phyloP scores from a whole-genome alignment of 805 yeast genomes.

The Metschnikowia cubensis region DNA sequence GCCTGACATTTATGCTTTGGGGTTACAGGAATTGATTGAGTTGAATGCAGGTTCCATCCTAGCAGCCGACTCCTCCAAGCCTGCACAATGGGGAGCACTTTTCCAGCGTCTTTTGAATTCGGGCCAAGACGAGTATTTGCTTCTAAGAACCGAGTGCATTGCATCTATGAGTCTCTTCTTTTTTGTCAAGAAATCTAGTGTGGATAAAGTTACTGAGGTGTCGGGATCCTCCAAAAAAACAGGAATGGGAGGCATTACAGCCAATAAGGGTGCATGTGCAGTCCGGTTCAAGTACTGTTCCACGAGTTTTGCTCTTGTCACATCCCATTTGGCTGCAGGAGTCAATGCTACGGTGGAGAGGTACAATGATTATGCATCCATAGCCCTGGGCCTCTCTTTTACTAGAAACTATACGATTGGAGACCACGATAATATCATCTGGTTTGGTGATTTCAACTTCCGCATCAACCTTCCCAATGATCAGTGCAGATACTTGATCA shows the following conservation, averaged over 20 bases:
- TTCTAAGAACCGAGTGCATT: conserved; percentile 72
- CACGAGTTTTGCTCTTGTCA: conserved; percentile 73
- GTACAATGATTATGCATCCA: conserved; percentile 74
- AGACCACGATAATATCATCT: conserved; percentile 82
- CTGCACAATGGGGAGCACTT: conserved; percentile 72
- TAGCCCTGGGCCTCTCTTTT: conserved; percentile 72
- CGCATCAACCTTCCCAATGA: conserved; percentile 71
- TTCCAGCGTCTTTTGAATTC: conserved; percentile 61
- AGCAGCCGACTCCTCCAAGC: conserved; percentile 76
- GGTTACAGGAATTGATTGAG: conserved; percentile 93
- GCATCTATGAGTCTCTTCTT: conserved; percentile 63
- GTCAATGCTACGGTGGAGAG: conserved; percentile 76
- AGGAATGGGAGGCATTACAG: conserved; percentile 95
- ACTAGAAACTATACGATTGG: conserved; percentile 69
- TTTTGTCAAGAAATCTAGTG: conserved; percentile 49
- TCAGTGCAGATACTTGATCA: conserved; percentile 58
- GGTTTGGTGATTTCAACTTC: conserved; percentile 96
- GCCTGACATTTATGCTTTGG: conserved; percentile 85
- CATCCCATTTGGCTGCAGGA: conserved; percentile 95
- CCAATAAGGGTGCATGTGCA: conserved; percentile 95
- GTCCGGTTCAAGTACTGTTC: conserved; percentile 80
- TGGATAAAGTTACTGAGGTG: conserved; percentile 61
- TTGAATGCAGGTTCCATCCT: conserved; percentile 86
- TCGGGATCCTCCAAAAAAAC: conserved; percentile 95
- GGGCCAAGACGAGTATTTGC: conserved; percentile 44